A percentile compares a stretch with the other conserved stretches of the same genome.
These are phyloP conservation scores for Zygotorulaspora chibaensis DNA, from an alignment of 805 yeast species.

Conservation along the genomic window DNA sequence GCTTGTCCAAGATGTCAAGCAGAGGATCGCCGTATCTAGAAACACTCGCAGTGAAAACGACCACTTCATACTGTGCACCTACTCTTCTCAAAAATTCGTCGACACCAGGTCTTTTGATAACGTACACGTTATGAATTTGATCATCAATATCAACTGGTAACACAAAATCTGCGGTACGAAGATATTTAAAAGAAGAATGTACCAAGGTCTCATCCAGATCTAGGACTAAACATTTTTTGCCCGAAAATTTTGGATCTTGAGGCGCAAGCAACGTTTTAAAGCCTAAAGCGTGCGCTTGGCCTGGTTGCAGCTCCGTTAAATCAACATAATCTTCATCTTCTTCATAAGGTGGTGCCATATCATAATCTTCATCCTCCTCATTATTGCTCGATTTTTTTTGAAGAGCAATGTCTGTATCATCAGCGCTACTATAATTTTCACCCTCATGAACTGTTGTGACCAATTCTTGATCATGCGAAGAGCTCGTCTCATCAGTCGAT, in stretches of 20 bases:
- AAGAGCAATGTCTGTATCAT: slow-evolving; percentile 15
- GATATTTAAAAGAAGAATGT: slow-evolving; percentile 88
- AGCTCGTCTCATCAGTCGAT: slow-evolving; percentile 1
- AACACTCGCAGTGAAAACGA: slow-evolving; percentile 95
- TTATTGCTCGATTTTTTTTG: slow-evolving; percentile 15
- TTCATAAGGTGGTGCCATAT: slow-evolving; percentile 24
- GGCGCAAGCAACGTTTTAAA: slow-evolving; percentile 64
- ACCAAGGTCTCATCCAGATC: slow-evolving; percentile 96
- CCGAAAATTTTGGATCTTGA: slow-evolving; percentile 41
- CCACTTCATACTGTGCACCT: slow-evolving; percentile 87
- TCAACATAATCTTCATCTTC: slow-evolving; percentile 46
- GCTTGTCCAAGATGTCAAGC: slow-evolving; percentile 79
- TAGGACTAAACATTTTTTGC: slow-evolving; percentile 79
- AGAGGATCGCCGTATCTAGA: slow-evolving; percentile 95
- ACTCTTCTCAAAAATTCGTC: slow-evolving; percentile 84
- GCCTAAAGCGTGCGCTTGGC: slow-evolving; percentile 61
- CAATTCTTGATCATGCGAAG: slow-evolving; percentile 10
- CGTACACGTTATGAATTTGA: slow-evolving; percentile 90
- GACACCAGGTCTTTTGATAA: slow-evolving; percentile 96
- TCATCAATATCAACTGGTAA: slow-evolving; percentile 96
- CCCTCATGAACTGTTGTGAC: slow-evolving; percentile 18
- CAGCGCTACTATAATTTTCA: slow-evolving; percentile 18
- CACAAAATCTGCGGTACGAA: slow-evolving; percentile 91
- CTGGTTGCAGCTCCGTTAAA: slow-evolving; percentile 62
- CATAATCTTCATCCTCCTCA: slow-evolving; percentile 26